Conservation (phyloP, 192 early-diverging fungal genomes). For the Coemansia sp. region DNA sequence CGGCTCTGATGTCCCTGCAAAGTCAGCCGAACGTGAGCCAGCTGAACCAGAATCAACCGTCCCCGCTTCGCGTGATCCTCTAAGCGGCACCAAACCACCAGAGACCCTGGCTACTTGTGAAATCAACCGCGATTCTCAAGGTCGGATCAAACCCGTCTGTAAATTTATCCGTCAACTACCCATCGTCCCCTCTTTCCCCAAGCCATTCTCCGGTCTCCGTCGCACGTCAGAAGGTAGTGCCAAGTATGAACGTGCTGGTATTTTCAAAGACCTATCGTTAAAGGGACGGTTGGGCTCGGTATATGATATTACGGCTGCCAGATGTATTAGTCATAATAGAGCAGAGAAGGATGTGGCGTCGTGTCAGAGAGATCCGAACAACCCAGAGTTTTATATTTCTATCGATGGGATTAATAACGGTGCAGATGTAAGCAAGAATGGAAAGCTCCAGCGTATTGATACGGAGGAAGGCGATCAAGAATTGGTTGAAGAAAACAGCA, state of each 20-base stretch:
- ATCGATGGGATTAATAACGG: conserved; percentile 28
- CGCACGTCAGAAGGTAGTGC: conserved; percentile 34
- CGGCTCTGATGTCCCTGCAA: background rate
- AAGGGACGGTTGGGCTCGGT: conserved; percentile 31
- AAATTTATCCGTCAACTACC: conserved; percentile 48
- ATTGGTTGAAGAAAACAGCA: conserved; percentile 18
- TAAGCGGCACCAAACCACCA: conserved; percentile 29
- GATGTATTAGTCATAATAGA: conserved; percentile 46
- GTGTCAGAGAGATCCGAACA: conserved; percentile 50
- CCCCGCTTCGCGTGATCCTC: conserved; percentile 19
- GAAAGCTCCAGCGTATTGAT: conserved; percentile 7
- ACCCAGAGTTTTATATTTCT: conserved; percentile 42
- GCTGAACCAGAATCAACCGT: conserved; percentile 1
- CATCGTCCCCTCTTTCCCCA: conserved; percentile 37
- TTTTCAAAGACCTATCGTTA: conserved; percentile 44
- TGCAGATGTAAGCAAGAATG: conserved; percentile 5
- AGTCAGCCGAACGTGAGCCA: background rate
- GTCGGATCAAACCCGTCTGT: conserved; percentile 42
- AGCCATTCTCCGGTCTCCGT: conserved; percentile 41
- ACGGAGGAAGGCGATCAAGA: conserved; percentile 8
- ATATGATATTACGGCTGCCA: conserved; percentile 31
- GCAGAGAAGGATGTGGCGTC: conserved; percentile 25
- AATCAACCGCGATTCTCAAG: conserved; percentile 39
- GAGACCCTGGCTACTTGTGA: conserved; percentile 50
- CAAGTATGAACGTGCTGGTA: conserved; percentile 35